Conservation (phyloP, 2,329 filamentous ascomycete genomes). For the Hymenoscyphus salicellus region DNA sequence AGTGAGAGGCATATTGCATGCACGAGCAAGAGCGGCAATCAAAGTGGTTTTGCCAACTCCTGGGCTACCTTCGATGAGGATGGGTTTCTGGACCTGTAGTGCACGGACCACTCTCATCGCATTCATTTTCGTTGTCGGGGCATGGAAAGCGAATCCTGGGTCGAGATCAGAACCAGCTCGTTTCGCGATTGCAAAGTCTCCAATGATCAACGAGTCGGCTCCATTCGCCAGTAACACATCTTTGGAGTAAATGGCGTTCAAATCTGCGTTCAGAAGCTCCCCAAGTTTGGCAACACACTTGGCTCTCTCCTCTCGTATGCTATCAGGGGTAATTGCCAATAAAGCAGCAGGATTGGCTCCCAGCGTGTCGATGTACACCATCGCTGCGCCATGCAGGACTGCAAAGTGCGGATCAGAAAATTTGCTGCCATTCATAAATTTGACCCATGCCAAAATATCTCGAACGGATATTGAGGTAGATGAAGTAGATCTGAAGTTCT, state of each 20-base stretch:
- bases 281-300: constrained; percentile 72
- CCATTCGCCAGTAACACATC: constrained; percentile 57
- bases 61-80: constrained; percentile 93
- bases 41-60: constrained; percentile 97
- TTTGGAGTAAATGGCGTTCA: constrained; percentile 62
- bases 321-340: constrained; percentile 67
- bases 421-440: constrained; percentile 72
- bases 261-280: constrained; percentile 61
- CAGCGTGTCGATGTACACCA: constrained; percentile 93
- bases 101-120: constrained; percentile 88
- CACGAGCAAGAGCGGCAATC: constrained; percentile 76
- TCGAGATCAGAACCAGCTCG: constrained; percentile 48
- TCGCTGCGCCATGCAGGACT: constrained; percentile 81
- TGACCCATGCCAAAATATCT: constrained; percentile 89
- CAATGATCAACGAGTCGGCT: constrained; percentile 60
- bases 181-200: constrained; percentile 68
- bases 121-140: constrained; percentile 85
- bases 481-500: constrained; percentile 71
- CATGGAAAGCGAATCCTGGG: constrained; percentile 73
- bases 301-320: constrained; percentile 67
- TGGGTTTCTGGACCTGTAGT: constrained; percentile 83
- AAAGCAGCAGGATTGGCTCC: constrained; percentile 92
- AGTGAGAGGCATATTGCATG: constrained; percentile 77
- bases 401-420: constrained; percentile 45
- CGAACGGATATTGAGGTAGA: constrained; percentile 82